phyloP scores from a whole-genome alignment of 2,329 filamentous ascomycete species.

The Tetracladium maxilliforme region DNA sequence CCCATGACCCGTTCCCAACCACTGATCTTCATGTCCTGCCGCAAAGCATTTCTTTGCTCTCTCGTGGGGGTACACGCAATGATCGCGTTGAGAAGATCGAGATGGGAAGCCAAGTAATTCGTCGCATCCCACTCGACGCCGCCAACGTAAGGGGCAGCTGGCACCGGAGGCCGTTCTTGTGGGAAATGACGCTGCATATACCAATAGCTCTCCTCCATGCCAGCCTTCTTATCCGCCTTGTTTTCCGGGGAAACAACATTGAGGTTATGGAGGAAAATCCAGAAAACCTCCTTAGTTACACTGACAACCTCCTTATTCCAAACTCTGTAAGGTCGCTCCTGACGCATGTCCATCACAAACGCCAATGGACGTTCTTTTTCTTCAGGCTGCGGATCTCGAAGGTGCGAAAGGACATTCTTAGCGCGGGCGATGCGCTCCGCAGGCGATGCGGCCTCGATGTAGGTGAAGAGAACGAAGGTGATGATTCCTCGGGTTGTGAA shows the following conservation, averaged over 20 bases:
- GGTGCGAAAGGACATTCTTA: constrained; percentile 58
- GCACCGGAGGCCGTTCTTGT: constrained; percentile 72
- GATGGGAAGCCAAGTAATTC: constrained; percentile 83
- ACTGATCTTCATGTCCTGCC: constrained; percentile 64
- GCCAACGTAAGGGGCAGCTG: constrained; percentile 88
- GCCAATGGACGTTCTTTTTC: constrained; percentile 64
- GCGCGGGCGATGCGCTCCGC: constrained; percentile 54
- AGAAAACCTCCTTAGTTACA: constrained; percentile 96
- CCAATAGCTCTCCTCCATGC: constrained; percentile 26
- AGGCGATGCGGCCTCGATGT: constrained; percentile 54
- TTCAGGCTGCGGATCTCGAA: constrained; percentile 64
- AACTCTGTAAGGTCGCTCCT: constrained; percentile 73
- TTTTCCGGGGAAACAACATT: constrained; percentile 48
- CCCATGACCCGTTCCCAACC: constrained; percentile 90
- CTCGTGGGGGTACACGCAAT: constrained; percentile 62
- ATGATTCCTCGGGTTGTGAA: constrained; percentile 88
- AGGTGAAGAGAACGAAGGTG: constrained; percentile 77
- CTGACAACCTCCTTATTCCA: constrained; percentile 89
- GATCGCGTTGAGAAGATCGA: constrained; percentile 86
- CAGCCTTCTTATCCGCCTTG: background rate
- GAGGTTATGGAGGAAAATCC: constrained; percentile 93
- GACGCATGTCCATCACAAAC: constrained; percentile 83
- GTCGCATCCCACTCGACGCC: constrained; percentile 98
- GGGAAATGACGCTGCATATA: constrained; percentile 68
- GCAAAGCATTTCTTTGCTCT: constrained; percentile 60